These are phyloP conservation scores for Colletotrichum sp. DNA, from an alignment of 2,329 filamentous ascomycete species.

Conservation along the genomic window DNA sequence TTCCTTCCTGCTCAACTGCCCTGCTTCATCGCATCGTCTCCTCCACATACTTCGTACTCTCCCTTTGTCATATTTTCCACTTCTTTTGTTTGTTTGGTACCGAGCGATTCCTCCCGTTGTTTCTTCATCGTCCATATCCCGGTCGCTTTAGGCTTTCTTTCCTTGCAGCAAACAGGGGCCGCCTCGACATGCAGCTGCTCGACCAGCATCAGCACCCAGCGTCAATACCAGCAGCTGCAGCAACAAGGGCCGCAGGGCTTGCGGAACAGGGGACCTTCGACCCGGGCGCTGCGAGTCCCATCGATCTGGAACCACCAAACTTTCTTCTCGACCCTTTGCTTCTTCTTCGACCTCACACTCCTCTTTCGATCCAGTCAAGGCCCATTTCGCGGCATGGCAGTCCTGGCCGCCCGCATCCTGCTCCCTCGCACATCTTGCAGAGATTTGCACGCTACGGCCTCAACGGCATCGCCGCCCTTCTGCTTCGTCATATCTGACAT, in stretches of 20 bases:
- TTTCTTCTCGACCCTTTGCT: neutral
- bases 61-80: neutral
- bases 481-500: neutral
- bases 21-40: neutral
- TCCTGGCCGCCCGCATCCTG: neutral
- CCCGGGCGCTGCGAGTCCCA: conserved; percentile 18
- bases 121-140: neutral
- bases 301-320: conserved; percentile 3
- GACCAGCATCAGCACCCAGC: neutral
- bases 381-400: neutral
- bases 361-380: neutral
- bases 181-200: neutral
- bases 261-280: neutral
- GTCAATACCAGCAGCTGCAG: neutral
- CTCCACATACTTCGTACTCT: neutral
- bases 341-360: neutral
- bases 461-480: neutral
- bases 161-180: neutral
- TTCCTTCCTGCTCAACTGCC: neutral
- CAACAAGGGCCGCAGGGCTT: neutral
- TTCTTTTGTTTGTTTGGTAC: neutral
- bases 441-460: neutral
- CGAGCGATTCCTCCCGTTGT: neutral
- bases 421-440: neutral
- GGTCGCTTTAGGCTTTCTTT: neutral